These are phyloP conservation scores for Acacia crassicarpa DNA, from an alignment of 306 rosid species.

Conservation along the genomic window DNA sequence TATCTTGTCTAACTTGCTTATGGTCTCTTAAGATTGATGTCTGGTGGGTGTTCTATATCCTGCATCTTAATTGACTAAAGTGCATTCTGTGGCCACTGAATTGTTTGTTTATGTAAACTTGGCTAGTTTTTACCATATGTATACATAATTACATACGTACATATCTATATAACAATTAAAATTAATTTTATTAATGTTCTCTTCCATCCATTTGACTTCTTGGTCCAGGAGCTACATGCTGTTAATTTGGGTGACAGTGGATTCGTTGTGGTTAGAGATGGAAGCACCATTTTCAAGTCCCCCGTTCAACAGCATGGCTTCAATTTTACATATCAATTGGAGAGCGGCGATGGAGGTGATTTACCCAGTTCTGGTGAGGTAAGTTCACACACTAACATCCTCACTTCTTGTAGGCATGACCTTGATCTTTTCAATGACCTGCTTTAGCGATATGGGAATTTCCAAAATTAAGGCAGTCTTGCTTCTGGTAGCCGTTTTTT, in stretches of 20 bases:
- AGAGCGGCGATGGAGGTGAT: conserved; percentile 76
- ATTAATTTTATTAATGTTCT: conserved; percentile 2
- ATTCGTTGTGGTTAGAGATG: conserved; percentile 85
- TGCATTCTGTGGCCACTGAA: conserved; percentile 12
- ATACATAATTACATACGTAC: not conserved
- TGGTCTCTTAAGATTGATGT: not conserved
- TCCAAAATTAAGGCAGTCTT: not conserved
- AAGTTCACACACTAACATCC: conserved; percentile 24
- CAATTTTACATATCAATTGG: conserved; percentile 89
- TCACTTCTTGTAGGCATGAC: conserved; percentile 10
- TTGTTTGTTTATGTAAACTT: not conserved
- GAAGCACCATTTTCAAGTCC: conserved; percentile 74
- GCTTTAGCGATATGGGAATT: not conserved
- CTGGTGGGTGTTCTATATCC: not conserved
- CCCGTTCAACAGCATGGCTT: conserved; percentile 85
- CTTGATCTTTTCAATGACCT: not conserved
- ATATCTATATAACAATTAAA: not conserved
- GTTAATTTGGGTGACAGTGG: conserved; percentile 97
- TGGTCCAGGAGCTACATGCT: conserved; percentile 78
- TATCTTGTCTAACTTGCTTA: not conserved
- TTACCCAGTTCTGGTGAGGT: conserved; percentile 94
- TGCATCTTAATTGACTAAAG: conserved; percentile 18
- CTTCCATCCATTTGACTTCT: conserved; percentile 26
- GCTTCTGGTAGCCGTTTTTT: not conserved
- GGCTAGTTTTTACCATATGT: not conserved